Evolutionary conservation across 768 basidiomycete species (phyloP).

Genomic region (Ramaria rubella): DNA sequence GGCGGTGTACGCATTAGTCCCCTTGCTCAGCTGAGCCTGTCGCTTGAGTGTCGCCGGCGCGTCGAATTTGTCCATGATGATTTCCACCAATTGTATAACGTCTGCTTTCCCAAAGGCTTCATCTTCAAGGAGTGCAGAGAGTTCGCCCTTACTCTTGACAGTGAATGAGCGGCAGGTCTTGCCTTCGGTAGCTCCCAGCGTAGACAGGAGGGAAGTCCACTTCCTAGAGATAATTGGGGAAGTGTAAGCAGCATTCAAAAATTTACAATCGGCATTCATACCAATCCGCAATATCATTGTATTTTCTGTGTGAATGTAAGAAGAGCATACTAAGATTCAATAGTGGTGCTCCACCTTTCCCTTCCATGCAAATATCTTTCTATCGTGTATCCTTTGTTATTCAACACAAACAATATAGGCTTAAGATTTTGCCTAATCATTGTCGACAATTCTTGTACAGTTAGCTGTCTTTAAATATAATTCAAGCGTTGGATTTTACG

Average conservation of each 20-base stretch:
- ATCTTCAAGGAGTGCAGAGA: slow-evolving; percentile 61
- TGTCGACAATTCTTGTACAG: slow-evolving; percentile 77
- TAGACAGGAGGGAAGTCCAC: slow-evolving; percentile 57
- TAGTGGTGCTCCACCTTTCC: slow-evolving; percentile 33
- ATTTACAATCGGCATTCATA: slow-evolving; percentile 16
- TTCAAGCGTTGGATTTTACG: background rate
- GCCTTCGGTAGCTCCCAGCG: slow-evolving; percentile 46
- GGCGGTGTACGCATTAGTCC: background rate
- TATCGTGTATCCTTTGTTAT: slow-evolving; percentile 82
- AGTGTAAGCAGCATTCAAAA: background rate
- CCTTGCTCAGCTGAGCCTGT: slow-evolving; percentile 44
- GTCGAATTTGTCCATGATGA: slow-evolving; percentile 67
- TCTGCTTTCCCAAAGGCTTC: slow-evolving; percentile 52
- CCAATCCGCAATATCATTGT: slow-evolving; percentile 84
- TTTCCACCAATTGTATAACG: slow-evolving; percentile 74
- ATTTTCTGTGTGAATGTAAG: slow-evolving; percentile 41
- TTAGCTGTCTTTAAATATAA: slow-evolving; percentile 48
- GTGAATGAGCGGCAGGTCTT: slow-evolving; percentile 53
- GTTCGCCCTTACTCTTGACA: slow-evolving; percentile 58
- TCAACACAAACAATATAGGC: slow-evolving; percentile 80
- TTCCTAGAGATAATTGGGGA: slow-evolving; percentile 33
- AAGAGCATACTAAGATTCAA: background rate
- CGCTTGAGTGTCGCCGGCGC: slow-evolving; percentile 58
- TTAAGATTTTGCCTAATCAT: slow-evolving; percentile 69
- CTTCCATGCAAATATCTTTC: slow-evolving; percentile 72